A percentile compares a stretch with the other conserved stretches of the same genome.
Evolutionary conservation across 1,139 yeast species (phyloP).

Genomic region (Saccharomyces hybrid): DNA sequence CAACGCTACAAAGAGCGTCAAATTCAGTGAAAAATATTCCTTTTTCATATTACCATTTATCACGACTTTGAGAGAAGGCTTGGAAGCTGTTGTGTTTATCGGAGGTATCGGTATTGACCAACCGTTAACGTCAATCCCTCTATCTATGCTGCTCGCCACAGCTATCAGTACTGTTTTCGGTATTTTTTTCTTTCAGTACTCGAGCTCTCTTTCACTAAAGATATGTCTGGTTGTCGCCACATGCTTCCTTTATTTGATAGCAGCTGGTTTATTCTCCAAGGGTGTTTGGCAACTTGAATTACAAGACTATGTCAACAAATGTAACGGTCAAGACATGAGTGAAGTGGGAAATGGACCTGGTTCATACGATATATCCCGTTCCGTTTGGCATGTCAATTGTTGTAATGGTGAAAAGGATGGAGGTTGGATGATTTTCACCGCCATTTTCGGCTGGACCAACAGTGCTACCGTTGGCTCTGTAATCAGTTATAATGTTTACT

Average conservation of each 20-base stretch:
- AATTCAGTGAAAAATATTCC: slow-evolving; percentile 56
- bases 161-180: slow-evolving; percentile 65
- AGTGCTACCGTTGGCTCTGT: slow-evolving; percentile 92
- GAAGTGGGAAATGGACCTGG: slow-evolving; percentile 95
- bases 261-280: slow-evolving; percentile 84
- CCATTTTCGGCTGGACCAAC: slow-evolving; percentile 92
- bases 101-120: slow-evolving; percentile 80
- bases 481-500: slow-evolving; percentile 64
- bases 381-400: slow-evolving; percentile 95
- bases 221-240: slow-evolving; percentile 77
- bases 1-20: slow-evolving; percentile 20
- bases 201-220: slow-evolving; percentile 70
- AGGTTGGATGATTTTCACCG: slow-evolving; percentile 91
- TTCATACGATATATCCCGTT: slow-evolving; percentile 69
- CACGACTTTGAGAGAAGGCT: slow-evolving; percentile 82
- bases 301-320: slow-evolving; percentile 52
- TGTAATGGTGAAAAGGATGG: slow-evolving; percentile 88
- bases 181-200: slow-evolving; percentile 61
- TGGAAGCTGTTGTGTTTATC: slow-evolving; percentile 85
- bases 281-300: slow-evolving; percentile 88
- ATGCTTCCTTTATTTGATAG: slow-evolving; percentile 74
- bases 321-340: slow-evolving; percentile 81
- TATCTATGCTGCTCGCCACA: slow-evolving; percentile 71
- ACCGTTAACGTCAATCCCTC: slow-evolving; percentile 73
- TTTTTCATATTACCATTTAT: slow-evolving; percentile 75